Conservation (phyloP, 148 eudicot species). For the Heliosperma pusillum region DNA sequence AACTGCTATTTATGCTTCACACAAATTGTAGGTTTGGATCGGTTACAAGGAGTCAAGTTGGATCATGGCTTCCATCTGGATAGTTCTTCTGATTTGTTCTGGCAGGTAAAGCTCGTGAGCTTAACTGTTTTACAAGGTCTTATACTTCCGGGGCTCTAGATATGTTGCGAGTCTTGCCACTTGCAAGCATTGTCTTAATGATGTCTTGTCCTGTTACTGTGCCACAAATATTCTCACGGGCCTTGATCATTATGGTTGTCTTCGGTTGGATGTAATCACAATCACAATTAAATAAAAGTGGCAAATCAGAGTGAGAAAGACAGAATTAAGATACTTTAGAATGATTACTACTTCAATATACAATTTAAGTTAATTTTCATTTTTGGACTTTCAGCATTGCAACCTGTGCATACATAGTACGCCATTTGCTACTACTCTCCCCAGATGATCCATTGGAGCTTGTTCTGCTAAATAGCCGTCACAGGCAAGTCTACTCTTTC, state of each 20-base stretch:
- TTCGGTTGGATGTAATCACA: background rate
- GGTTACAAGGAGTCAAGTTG: slow-evolving; percentile 68
- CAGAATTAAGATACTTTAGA: background rate
- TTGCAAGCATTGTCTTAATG: background rate
- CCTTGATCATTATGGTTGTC: background rate
- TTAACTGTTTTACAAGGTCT: background rate
- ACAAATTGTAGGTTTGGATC: slow-evolving; percentile 63
- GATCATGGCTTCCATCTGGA: slow-evolving; percentile 50
- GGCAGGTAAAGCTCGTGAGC: slow-evolving; percentile 50
- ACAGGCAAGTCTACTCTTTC: slow-evolving; percentile 49
- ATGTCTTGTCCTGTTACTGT: background rate
- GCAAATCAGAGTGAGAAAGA: background rate
- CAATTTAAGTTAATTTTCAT: background rate
- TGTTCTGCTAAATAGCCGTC: slow-evolving; percentile 48
- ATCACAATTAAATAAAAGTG: background rate
- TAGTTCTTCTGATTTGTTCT: slow-evolving; percentile 49
- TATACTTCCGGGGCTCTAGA: background rate
- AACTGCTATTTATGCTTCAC: slow-evolving; percentile 16
- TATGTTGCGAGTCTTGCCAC: background rate
- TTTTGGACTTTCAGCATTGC: slow-evolving; percentile 43
- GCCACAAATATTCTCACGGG: background rate
- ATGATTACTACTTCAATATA: background rate
- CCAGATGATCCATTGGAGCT: slow-evolving; percentile 47
- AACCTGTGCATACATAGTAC: slow-evolving; percentile 60
- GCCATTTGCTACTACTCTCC: slow-evolving; percentile 54